phyloP scores from a whole-genome alignment of 352 stramenopile genomes.

The Blastocystis sp. region DNA sequence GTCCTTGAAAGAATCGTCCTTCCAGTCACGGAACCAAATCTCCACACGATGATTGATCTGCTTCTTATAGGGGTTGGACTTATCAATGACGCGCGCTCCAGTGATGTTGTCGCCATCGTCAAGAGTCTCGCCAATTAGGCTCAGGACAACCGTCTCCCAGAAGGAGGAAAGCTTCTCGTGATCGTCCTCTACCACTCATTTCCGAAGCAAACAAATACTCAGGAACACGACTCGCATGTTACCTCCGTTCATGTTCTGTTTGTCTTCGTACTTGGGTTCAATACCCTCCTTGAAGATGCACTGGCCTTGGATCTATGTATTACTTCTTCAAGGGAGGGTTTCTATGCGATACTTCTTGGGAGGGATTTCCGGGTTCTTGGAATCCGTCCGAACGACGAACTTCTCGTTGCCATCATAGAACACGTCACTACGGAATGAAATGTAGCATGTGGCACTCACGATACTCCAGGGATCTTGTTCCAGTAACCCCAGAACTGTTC shows the following conservation, averaged over 20 bases:
- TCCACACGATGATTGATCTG: constrained; percentile 58
- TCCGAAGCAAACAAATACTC: constrained; percentile 17
- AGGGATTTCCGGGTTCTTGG: neutral
- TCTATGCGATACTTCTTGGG: constrained; percentile 8
- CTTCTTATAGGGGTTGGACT: constrained; percentile 71
- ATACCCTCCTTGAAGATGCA: constrained; percentile 83
- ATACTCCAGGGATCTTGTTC: constrained; percentile 80
- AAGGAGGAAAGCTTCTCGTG: constrained; percentile 79
- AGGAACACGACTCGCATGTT: constrained; percentile 72
- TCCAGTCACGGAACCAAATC: constrained; percentile 66
- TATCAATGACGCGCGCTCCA: constrained; percentile 82
- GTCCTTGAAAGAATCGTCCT: constrained; percentile 41
- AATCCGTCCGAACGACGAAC: constrained; percentile 19
- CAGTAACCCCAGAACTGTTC: constrained; percentile 86
- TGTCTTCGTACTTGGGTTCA: constrained; percentile 83
- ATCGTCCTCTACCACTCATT: constrained; percentile 75
- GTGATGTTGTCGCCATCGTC: constrained; percentile 82
- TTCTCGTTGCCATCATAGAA: constrained; percentile 68
- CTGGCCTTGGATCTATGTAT: constrained; percentile 31
- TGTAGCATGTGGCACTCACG: neutral
- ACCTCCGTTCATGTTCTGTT: constrained; percentile 82
- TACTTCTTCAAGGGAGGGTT: neutral
- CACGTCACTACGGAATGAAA: constrained; percentile 21
- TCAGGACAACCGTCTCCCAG: constrained; percentile 83
- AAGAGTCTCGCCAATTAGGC: constrained; percentile 82